Base-by-base conservation (phyloP, 1,284 basidiomycete species). In the Hemileia vastatrix region DNA sequence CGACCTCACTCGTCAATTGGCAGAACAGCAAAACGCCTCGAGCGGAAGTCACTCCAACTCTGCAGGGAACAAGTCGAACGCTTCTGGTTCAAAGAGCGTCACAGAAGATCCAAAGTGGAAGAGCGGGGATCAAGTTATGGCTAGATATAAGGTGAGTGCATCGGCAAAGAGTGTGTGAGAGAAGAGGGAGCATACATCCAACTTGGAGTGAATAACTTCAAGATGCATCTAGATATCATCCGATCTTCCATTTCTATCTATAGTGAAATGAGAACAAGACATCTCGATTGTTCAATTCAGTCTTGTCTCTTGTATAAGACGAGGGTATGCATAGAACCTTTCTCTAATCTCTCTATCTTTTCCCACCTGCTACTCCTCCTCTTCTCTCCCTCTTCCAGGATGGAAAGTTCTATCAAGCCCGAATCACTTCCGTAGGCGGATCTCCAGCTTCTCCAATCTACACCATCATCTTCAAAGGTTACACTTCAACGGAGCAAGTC, bases 301-400 rank as follows among this genome's bases (percentile, higher is more conserved):
- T 27, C 27, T 27, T 27, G 27, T 27, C 27, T 27, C 27, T 27
- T 27, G 27, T 27, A 27, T 27, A n/a, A n/a, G 90, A 93, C 76
- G 90, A 97, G 67, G 90, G 88, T 73, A 81, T 90, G 60, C 91
- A 92, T 11, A 90, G 90, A 77, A 96, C 93, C 78, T 86, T 86
- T 6, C 84, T 83, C 61, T n/a, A n/a, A n/a, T 27, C 27, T 27
- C 27, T 27, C 27, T 27, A 27, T 27, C 27, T 27, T 27, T 27
- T 27, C 27, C 27, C 27, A 40, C 36, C 36, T 40, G 36, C 36
- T 40, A 11, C 36, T 40, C 36, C 36, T 15, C 15, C 36, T 15
- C 36, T 40, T 15, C 36, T 40, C 36, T 40, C 36, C 36, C 27
- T 27, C 27, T 27, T 27, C 27, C n/a, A n/a, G n/a, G 91, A 95